Percentiles rank a stretch among this genome's conserved stretches.
Conservation (phyloP, 129 eudicot species). For the Flaveria robusta region DNA sequence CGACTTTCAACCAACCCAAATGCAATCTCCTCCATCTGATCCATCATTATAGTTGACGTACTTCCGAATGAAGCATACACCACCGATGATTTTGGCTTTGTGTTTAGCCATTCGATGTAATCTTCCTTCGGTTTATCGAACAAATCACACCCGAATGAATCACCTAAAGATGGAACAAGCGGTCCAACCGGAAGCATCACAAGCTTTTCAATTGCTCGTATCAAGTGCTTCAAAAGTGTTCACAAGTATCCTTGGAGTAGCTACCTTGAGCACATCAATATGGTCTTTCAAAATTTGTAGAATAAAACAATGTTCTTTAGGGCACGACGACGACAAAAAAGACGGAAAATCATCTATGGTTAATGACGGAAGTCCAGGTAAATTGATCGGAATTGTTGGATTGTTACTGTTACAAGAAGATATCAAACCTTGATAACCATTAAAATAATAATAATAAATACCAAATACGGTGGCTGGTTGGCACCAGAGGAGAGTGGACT, state of each 20-base stretch:
- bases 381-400: slow-evolving; percentile 11
- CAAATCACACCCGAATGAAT: not conserved
- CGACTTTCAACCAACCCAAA: not conserved
- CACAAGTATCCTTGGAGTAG: slow-evolving; percentile 28
- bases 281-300: slow-evolving; percentile 2
- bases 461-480: slow-evolving; percentile 48
- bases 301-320: slow-evolving; percentile 12
- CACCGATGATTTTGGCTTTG: slow-evolving; percentile 47
- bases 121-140: slow-evolving; percentile 5
- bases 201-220: slow-evolving; percentile 15
- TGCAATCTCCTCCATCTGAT: slow-evolving; percentile 57
- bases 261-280: slow-evolving; percentile 20
- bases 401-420: not conserved
- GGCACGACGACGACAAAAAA: slow-evolving; percentile 23
- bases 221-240: slow-evolving; percentile 26
- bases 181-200: slow-evolving; percentile 29
- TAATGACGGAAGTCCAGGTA: slow-evolving; percentile 38
- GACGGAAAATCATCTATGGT: slow-evolving; percentile 31
- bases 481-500: slow-evolving; percentile 48
- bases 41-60: slow-evolving; percentile 37
- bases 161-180: slow-evolving; percentile 5
- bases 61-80: slow-evolving; percentile 61
- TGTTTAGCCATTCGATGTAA: slow-evolving; percentile 43
- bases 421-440: slow-evolving; percentile 30
- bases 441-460: slow-evolving; percentile 45